Evolutionary conservation across 2,329 filamentous ascomycete genomes (phyloP).

Genomic region (Trichoderma sp.): DNA sequence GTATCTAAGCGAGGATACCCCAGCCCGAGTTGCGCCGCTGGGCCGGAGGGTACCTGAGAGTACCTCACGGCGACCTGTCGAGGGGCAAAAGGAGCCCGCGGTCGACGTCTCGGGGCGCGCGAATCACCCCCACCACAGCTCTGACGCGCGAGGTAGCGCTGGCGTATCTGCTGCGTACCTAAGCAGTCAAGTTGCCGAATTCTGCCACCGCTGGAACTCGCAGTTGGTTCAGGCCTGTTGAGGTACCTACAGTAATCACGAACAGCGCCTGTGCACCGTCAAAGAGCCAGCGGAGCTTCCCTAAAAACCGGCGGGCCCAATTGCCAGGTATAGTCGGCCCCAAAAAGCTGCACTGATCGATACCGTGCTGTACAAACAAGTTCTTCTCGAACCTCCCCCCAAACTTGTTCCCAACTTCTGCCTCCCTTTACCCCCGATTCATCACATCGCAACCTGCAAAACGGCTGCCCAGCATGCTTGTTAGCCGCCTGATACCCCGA

Average conservation of each 20-base stretch:
- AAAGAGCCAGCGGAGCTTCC: constrained; percentile 22
- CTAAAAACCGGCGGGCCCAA: constrained; percentile 15
- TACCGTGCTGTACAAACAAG: background rate
- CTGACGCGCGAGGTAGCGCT: too few relatives aligned
- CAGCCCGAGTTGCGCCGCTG: constrained; percentile 24
- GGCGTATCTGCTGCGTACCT: too few relatives aligned
- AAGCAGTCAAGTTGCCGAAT: too few relatives aligned
- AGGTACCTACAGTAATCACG: too few relatives aligned
- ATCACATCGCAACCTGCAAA: constrained; percentile 28
- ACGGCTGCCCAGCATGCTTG: constrained; percentile 55
- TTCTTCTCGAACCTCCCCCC: constrained; percentile 20
- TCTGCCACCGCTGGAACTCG: too few relatives aligned
- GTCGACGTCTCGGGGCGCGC: background rate
- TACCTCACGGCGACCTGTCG: background rate
- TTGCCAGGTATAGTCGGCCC: constrained; percentile 9
- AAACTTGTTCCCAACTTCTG: constrained; percentile 3
- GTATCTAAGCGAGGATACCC: constrained; percentile 17
- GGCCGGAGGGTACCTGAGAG: background rate
- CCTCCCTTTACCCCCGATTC: constrained; percentile 16
- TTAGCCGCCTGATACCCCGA: constrained; percentile 63
- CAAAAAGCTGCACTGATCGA: background rate
- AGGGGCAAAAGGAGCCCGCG: constrained; percentile 15
- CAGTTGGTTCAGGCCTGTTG: too few relatives aligned
- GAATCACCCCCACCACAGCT: background rate
- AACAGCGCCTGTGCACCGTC: background rate